Conservation (phyloP, 2,329 filamentous ascomycete genomes). For the Sordariomycetes sp. region DNA sequence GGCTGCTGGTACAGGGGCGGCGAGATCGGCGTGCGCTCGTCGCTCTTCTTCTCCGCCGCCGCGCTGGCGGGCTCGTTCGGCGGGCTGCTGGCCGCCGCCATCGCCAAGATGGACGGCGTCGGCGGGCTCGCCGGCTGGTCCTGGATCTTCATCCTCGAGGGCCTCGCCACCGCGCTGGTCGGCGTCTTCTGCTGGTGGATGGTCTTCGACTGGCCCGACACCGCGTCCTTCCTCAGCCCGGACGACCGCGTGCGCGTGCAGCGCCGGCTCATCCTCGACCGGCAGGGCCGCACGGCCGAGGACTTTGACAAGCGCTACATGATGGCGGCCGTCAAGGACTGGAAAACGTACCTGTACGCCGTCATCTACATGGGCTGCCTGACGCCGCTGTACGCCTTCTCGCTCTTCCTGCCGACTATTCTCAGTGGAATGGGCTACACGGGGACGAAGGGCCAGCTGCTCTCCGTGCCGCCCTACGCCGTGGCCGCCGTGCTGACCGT, state of each 20-base stretch:
- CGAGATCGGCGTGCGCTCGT: constrained; percentile 73
- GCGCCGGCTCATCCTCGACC: constrained; percentile 56
- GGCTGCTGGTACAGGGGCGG: constrained; percentile 74
- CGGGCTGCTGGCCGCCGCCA: constrained; percentile 61
- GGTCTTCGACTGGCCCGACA: constrained; percentile 72
- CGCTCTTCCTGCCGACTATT: constrained; percentile 70
- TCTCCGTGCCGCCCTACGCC: constrained; percentile 35
- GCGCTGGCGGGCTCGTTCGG: constrained; percentile 71
- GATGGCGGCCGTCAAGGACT: constrained; percentile 63
- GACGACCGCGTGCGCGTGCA: constrained; percentile 63
- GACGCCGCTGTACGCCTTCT: constrained; percentile 64
- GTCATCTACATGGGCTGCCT: constrained; percentile 72
- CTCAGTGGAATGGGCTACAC: constrained; percentile 39
- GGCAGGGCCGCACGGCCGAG: constrained; percentile 67
- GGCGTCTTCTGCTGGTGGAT: constrained; percentile 63
- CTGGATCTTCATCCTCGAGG: constrained; percentile 62
- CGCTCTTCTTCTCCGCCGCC: constrained; percentile 76
- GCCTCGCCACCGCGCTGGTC: constrained; percentile 57
- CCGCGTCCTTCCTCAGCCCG: constrained; percentile 61
- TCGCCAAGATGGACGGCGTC: constrained; percentile 57
- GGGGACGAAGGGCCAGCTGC: constrained; percentile 27
- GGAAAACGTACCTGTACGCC: constrained; percentile 71
- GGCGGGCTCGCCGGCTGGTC: constrained; percentile 46
- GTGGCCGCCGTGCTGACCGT: constrained; percentile 25
- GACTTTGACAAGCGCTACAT: constrained; percentile 64